These are phyloP conservation scores for Xerocomus minutiporus DNA, from an alignment of 1,284 basidiomycete genomes.

Conservation along the genomic window DNA sequence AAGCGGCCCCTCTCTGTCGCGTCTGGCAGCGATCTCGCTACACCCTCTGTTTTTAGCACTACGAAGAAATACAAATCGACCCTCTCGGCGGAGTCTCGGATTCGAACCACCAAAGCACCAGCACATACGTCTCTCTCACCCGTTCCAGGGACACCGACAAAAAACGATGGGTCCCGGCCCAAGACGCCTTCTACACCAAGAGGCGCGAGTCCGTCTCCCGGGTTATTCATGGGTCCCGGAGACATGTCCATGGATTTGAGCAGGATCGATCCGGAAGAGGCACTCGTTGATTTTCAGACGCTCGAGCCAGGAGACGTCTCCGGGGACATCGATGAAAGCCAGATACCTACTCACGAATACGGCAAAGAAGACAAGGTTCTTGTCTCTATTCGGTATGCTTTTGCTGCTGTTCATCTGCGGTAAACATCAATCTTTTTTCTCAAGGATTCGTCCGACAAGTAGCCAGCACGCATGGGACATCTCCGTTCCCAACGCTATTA, in stretches of 20 bases:
- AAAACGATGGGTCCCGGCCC: slow-evolving; percentile 42
- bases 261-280: slow-evolving; percentile 70
- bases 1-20: slow-evolving; percentile 45
- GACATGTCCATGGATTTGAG: slow-evolving; percentile 67
- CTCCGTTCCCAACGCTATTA: slow-evolving; percentile 45
- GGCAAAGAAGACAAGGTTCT: slow-evolving; percentile 80
- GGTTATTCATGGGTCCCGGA: slow-evolving; percentile 45
- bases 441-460: slow-evolving; percentile 66
- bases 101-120: slow-evolving; percentile 36
- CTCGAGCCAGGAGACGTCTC: slow-evolving; percentile 67
- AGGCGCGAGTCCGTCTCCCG: slow-evolving; percentile 44
- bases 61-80: slow-evolving; percentile 67
- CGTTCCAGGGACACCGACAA: slow-evolving; percentile 52
- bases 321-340: slow-evolving; percentile 57
- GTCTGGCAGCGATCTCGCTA: slow-evolving; percentile 25
- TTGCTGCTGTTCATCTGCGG: background rate
- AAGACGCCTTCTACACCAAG: slow-evolving; percentile 50
- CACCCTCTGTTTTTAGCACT: slow-evolving; percentile 44
- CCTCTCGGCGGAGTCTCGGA: slow-evolving; percentile 55
- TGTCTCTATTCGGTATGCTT: slow-evolving; percentile 71
- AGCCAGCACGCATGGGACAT: slow-evolving; percentile 54
- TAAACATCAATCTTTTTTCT: background rate
- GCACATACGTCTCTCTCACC: slow-evolving; percentile 40
- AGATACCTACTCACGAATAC: slow-evolving; percentile 42
- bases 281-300: slow-evolving; percentile 65